Percentiles rank a stretch among this genome's conserved stretches.
phyloP scores from a whole-genome alignment of 208 protist species.

The Trypanosoma melophagium region DNA sequence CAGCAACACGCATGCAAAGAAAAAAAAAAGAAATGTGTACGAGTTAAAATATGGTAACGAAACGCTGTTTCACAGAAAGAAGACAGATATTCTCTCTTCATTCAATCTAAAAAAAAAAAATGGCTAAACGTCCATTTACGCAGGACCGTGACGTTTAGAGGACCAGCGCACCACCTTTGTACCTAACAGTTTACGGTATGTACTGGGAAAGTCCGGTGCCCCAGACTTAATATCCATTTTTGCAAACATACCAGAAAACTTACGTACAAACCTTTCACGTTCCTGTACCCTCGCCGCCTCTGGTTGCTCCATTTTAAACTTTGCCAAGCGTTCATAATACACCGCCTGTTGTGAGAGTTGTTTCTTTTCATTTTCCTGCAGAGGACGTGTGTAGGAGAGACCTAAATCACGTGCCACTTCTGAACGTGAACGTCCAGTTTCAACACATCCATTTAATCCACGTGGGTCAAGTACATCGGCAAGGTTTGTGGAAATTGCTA shows the following conservation, averaged over 20 bases:
- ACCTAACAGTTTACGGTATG: slow-evolving; percentile 82
- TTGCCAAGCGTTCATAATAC: slow-evolving; percentile 88
- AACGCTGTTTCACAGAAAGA: too few relatives aligned
- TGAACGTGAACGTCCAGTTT: slow-evolving; percentile 87
- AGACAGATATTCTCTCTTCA: too few relatives aligned
- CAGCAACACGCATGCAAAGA: background rate
- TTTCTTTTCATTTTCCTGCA: slow-evolving; percentile 89
- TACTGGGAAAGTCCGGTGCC: slow-evolving; percentile 86
- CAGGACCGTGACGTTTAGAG: slow-evolving; percentile 89
- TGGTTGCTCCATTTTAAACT: slow-evolving; percentile 91
- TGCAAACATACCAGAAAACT: slow-evolving; percentile 90
- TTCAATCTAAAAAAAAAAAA: slow-evolving; percentile 1
- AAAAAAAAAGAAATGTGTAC: background rate
- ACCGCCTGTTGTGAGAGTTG: slow-evolving; percentile 86
- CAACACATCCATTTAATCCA: slow-evolving; percentile 88
- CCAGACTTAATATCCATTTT: slow-evolving; percentile 84
- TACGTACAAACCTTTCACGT: slow-evolving; percentile 84
- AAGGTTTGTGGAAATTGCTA: slow-evolving; percentile 85
- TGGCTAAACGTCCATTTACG: slow-evolving; percentile 30
- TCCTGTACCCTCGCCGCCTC: slow-evolving; percentile 84
- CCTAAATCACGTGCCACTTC: slow-evolving; percentile 90
- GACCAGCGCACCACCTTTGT: slow-evolving; percentile 86
- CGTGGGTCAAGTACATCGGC: slow-evolving; percentile 85
- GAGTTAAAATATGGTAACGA: background rate
- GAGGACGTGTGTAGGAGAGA: slow-evolving; percentile 85